These are phyloP conservation scores for Termitomyces sp. DNA, from an alignment of 768 basidiomycete genomes.

Conservation along the genomic window DNA sequence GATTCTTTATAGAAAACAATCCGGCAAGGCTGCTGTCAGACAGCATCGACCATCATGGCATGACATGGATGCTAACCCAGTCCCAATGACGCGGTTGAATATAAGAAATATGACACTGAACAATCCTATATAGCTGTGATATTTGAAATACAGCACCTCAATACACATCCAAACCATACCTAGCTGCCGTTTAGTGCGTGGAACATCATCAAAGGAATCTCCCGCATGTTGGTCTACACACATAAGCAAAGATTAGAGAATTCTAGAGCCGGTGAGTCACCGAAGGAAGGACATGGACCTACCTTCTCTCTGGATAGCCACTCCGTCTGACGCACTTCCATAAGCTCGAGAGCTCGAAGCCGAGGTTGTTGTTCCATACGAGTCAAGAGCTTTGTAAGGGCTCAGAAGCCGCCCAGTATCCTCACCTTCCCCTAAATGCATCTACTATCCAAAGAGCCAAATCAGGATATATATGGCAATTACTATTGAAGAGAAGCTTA, in stretches of 20 bases:
- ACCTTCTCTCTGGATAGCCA: not conserved
- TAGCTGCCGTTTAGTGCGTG: slow-evolving; percentile 12
- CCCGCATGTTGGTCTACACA: slow-evolving; percentile 7
- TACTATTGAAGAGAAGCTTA: too few relatives aligned
- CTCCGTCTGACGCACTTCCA: not conserved
- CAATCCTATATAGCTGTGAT: slow-evolving; percentile 25
- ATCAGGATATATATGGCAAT: too few relatives aligned
- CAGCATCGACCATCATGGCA: not conserved
- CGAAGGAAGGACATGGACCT: not conserved
- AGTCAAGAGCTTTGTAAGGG: not conserved
- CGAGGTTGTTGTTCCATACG: not conserved
- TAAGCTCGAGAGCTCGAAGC: not conserved
- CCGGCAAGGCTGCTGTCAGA: not conserved
- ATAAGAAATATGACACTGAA: slow-evolving; percentile 59
- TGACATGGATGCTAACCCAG: slow-evolving; percentile 39
- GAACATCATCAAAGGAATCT: slow-evolving; percentile 15
- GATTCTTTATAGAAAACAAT: slow-evolving; percentile 34
- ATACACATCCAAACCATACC: not conserved
- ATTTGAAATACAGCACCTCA: not conserved
- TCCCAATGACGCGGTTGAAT: slow-evolving; percentile 73
- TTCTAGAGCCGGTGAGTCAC: not conserved
- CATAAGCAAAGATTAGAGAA: too few relatives aligned
- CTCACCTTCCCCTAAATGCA: not conserved
- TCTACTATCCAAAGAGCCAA: not conserved
- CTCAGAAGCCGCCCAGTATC: not conserved